Conservation (phyloP, 192 early-diverging fungal species). For the Coemansia sp. region DNA sequence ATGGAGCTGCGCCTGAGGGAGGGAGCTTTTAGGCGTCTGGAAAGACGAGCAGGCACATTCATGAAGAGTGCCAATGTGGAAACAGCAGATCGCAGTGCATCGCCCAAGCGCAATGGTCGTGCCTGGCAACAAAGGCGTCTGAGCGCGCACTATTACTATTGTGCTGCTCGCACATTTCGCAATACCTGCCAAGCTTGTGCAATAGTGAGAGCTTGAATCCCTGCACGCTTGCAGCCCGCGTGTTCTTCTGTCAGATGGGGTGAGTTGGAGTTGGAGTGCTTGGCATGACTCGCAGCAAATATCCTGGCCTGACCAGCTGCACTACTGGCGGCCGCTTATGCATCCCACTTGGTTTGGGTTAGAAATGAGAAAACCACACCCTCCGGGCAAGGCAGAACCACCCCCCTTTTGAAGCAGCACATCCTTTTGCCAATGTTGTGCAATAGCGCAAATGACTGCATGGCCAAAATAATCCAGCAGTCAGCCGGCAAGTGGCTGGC, state of each 20-base stretch:
- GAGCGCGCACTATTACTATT: neutral
- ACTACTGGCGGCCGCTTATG: neutral
- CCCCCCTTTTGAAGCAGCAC: neutral
- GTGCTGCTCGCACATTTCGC: neutral
- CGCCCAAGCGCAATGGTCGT: neutral
- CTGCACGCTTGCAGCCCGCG: too few species aligned
- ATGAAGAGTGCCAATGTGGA: slow-evolving; percentile 5
- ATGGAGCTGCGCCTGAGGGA: slow-evolving; percentile 1
- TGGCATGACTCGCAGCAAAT: neutral
- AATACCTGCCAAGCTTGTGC: neutral
- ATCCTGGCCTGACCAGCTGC: neutral
- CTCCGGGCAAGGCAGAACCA: neutral
- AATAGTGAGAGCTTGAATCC: neutral
- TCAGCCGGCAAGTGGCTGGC: neutral
- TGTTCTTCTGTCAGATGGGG: neutral
- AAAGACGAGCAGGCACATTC: neutral
- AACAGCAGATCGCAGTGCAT: neutral
- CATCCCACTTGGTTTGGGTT: neutral
- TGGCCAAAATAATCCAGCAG: neutral
- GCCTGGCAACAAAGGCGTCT: neutral
- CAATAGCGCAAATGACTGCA: too few species aligned
- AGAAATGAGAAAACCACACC: neutral
- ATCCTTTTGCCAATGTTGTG: neutral
- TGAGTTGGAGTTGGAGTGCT: neutral
- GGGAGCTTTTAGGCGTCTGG: neutral